Evolutionary conservation across 176 grass and related monocot species (phyloP).

Genomic region (Eleusine indica): DNA sequence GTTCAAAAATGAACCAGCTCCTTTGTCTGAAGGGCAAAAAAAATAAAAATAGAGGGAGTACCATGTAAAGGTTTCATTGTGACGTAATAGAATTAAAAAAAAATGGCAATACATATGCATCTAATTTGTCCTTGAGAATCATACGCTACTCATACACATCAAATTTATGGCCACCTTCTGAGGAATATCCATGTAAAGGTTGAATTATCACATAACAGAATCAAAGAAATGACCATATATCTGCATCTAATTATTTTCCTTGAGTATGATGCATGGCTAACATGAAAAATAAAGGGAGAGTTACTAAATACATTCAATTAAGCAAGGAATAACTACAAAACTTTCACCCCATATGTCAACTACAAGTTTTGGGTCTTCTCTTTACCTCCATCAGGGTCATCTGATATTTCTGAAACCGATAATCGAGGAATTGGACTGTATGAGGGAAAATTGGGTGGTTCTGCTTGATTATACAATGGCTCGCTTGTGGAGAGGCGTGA

Average conservation of each 20-base stretch:
- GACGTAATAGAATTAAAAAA: constrained; percentile 10
- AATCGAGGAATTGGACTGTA: constrained; percentile 71
- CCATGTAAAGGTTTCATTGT: constrained; percentile 13
- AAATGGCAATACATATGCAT: neutral
- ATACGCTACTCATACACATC: neutral
- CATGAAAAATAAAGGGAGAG: neutral
- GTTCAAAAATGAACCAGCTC: too few relatives aligned
- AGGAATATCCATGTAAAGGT: constrained; percentile 12
- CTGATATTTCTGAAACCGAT: constrained; percentile 83
- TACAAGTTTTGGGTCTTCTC: constrained; percentile 30
- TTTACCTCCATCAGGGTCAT: constrained; percentile 78
- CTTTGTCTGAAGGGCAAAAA: too few relatives aligned
- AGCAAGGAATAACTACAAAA: neutral
- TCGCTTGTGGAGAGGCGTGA: constrained; percentile 71
- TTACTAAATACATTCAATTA: neutral
- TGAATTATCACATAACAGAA: constrained; percentile 16
- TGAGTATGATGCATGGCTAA: neutral
- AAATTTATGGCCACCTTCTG: constrained; percentile 18
- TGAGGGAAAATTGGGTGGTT: constrained; percentile 52
- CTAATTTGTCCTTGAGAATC: constrained; percentile 4
- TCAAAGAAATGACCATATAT: constrained; percentile 4
- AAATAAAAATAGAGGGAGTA: neutral
- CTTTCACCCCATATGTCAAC: neutral
- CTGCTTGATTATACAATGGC: constrained; percentile 55
- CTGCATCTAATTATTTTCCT: neutral